A percentile compares a stretch with the other conserved stretches of the same genome.
Evolutionary conservation across 768 basidiomycete species (phyloP).

Genomic region (Naganishia onofrii): DNA sequence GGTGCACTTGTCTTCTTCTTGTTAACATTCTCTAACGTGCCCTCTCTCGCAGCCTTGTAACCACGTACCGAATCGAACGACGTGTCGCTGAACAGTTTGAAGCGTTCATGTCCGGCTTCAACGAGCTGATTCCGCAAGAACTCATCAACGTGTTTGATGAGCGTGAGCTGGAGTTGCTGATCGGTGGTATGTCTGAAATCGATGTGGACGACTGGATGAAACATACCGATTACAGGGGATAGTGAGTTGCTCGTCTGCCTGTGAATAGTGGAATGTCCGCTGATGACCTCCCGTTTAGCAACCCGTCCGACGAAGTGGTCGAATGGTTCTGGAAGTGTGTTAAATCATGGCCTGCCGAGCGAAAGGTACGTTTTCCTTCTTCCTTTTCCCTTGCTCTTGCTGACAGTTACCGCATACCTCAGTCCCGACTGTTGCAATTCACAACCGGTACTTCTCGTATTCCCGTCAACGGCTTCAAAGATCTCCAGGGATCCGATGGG

Average conservation of each 20-base stretch:
- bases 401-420: not conserved
- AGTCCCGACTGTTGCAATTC: conserved; percentile 87
- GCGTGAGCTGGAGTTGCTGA: conserved; percentile 82
- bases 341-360: conserved; percentile 94
- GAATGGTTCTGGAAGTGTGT: conserved; percentile 99
- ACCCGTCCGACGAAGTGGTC: conserved; percentile 59
- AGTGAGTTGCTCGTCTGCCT: conserved; percentile 34
- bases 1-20: conserved; percentile 31
- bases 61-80: conserved; percentile 94
- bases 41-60: conserved; percentile 58
- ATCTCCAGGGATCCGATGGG: conserved; percentile 95
- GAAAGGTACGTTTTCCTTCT: conserved; percentile 58
- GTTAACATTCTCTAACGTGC: not conserved
- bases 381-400: not conserved
- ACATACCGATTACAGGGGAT: conserved; percentile 92
- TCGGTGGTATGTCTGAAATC: conserved; percentile 99
- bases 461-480: conserved; percentile 98
- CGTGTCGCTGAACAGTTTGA: conserved; percentile 99
- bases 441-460: conserved; percentile 88
- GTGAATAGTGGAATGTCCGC: not conserved
- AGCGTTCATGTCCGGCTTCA: conserved; percentile 99
- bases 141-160: conserved; percentile 98
- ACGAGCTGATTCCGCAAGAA: conserved; percentile 96
- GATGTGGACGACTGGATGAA: conserved; percentile 99
- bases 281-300: conserved; percentile 32